Conservation (phyloP, 768 basidiomycete genomes). For the Sporobolomyces pararoseus region DNA sequence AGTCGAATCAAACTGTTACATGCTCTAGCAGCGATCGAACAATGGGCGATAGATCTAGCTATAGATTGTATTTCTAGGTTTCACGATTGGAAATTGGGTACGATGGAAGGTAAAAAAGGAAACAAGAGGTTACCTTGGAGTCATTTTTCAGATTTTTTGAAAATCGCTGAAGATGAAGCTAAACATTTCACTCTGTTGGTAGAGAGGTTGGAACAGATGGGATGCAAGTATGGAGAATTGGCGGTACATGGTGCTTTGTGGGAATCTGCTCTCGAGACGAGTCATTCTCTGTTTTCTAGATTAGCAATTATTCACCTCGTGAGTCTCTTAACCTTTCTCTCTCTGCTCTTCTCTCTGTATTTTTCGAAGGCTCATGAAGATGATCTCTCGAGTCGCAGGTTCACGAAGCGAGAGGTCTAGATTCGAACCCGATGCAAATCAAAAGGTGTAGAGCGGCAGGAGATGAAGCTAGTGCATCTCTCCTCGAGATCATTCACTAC, state of each 20-base stretch:
- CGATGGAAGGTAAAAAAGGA: slow-evolving; percentile 35
- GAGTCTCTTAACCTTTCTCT: not conserved
- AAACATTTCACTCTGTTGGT: slow-evolving; percentile 69
- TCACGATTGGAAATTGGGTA: slow-evolving; percentile 53
- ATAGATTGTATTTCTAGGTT: slow-evolving; percentile 63
- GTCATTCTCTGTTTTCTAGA: slow-evolving; percentile 63
- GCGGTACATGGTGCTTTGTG: slow-evolving; percentile 63
- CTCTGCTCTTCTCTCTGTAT: too few species aligned
- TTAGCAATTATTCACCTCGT: slow-evolving; percentile 77
- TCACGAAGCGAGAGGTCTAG: slow-evolving; percentile 76
- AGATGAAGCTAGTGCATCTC: slow-evolving; percentile 63
- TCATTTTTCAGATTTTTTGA: slow-evolving; percentile 76
- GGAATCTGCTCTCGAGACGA: slow-evolving; percentile 70
- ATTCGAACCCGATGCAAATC: slow-evolving; percentile 77
- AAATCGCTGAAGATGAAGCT: slow-evolving; percentile 75
- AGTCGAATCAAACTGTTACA: slow-evolving; percentile 72
- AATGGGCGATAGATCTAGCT: slow-evolving; percentile 76
- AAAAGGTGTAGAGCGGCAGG: slow-evolving; percentile 64
- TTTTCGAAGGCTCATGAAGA: too few species aligned
- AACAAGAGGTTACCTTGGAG: slow-evolving; percentile 60
- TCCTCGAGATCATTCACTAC: slow-evolving; percentile 70
- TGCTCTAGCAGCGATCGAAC: slow-evolving; percentile 78
- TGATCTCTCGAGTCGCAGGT: too few species aligned
- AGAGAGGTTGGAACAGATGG: slow-evolving; percentile 56
- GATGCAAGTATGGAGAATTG: slow-evolving; percentile 66